Evolutionary conservation across 345 rosid species (phyloP).

Genomic region (Ceriops tagal): DNA sequence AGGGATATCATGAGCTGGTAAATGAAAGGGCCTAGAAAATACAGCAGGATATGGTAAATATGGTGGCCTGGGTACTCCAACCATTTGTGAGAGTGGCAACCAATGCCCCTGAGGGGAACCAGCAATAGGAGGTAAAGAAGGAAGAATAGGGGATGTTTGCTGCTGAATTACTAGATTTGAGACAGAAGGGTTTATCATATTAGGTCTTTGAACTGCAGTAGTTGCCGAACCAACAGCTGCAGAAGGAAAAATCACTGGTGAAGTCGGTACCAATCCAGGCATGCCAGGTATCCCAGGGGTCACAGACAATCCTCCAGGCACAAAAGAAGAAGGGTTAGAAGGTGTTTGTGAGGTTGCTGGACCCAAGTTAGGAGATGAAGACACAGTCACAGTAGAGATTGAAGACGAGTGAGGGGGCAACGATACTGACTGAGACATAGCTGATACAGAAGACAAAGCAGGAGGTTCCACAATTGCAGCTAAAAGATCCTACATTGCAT

Average conservation of each 20-base stretch:
- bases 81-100: conserved; percentile 72
- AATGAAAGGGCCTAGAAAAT: conserved; percentile 55
- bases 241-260: conserved; percentile 32
- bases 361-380: conserved; percentile 29
- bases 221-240: conserved; percentile 43
- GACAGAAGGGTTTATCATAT: conserved; percentile 36
- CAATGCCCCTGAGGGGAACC: conserved; percentile 63
- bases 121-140: conserved; percentile 56
- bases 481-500: conserved; percentile 46
- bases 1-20: conserved; percentile 43
- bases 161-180: conserved; percentile 49
- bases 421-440: conserved; percentile 41
- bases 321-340: conserved; percentile 33
- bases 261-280: conserved; percentile 38
- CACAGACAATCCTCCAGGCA: conserved; percentile 40
- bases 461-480: conserved; percentile 32
- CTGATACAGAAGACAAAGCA: conserved; percentile 26
- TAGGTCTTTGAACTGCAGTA: conserved; percentile 40
- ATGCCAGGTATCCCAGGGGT: conserved; percentile 33
- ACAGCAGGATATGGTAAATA: conserved; percentile 57
- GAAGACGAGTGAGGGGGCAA: conserved; percentile 34
- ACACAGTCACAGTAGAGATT: conserved; percentile 25
- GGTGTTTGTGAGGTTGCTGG: conserved; percentile 37
- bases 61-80: conserved; percentile 55
- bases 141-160: conserved; percentile 56